Base-by-base conservation (phyloP, 2,329 filamentous ascomycete species). In the Setomelanomma holmii region DNA sequence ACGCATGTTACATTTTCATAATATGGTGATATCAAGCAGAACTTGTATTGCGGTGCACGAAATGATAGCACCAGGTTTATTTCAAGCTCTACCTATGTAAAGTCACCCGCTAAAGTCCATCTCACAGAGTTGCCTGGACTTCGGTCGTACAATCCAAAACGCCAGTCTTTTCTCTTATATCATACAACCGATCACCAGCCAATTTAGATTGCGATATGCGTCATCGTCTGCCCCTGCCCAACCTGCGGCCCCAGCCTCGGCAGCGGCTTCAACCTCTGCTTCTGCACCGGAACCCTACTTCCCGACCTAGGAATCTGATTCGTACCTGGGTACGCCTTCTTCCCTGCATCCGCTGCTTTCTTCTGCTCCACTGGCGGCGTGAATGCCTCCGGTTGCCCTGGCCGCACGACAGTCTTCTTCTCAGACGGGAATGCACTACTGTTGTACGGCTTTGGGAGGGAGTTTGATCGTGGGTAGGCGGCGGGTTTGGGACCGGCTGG, bases 251-350 rank as follows among this genome's bases (percentile, higher is more conserved):
- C 66, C 46, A 69, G 24, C 40, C 59, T 61, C 46, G 61, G 62
- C 45, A 61, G 38, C 16, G 68, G 59, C 64, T 66, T 68, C 44
- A 63, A 64, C 54, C 49, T 63, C 44, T 61, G 51, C 55, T 51
- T 63, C 43, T 51, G 58, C 8, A 73, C 69, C 0, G 69, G 67
- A 21, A 61, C 63, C 52, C 54, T 63, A 17, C 50, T 60, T 2
- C 49, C 66, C 41, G 66, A 63, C 1, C 69, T 68, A 0, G 68
- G 66, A 41, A 67, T 36, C 24, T 68, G 71, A 30, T 64, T 69
- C 17, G 68, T 71, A 1, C 68, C 71, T 0, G 70, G 67, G 51
- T 73, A 72, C 35, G 67, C 50, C 23, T 60, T 61, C 42, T 55
- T 55, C 11, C 17, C 34, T 5, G 55, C 53, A 38, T 57, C 51